Evolutionary conservation across 768 basidiomycete species (phyloP).

Genomic region (Naematelia aurantialba): DNA sequence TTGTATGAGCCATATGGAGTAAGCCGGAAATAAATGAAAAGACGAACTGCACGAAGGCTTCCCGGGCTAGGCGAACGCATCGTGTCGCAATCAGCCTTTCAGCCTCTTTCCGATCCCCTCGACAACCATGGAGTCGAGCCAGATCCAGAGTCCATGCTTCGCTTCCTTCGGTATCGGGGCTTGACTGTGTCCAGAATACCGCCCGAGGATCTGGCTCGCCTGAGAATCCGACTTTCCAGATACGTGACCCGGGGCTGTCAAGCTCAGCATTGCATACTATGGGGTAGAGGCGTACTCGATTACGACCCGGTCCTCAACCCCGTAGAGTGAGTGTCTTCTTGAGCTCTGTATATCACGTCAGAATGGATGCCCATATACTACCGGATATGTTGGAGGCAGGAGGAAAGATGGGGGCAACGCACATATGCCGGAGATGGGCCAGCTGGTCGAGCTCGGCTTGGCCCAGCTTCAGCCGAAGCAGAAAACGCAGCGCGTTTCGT

Average conservation of each 20-base stretch:
- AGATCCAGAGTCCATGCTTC: slow-evolving; percentile 46
- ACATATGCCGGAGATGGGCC: slow-evolving; percentile 47
- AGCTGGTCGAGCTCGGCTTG: slow-evolving; percentile 33
- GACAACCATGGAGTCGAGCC: slow-evolving; percentile 17
- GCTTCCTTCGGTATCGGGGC: slow-evolving; percentile 7
- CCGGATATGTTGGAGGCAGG: not conserved
- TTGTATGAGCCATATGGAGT: no score
- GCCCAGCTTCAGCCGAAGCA: slow-evolving; percentile 33
- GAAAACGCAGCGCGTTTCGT: slow-evolving; percentile 36
- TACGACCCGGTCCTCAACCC: slow-evolving; percentile 90
- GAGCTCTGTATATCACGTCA: slow-evolving; percentile 27
- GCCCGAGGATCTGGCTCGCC: slow-evolving; percentile 88
- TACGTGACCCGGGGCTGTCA: slow-evolving; percentile 67
- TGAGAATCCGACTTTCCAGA: slow-evolving; percentile 98
- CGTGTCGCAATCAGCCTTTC: slow-evolving; percentile 67
- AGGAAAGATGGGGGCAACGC: slow-evolving; percentile 4
- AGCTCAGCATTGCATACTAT: not conserved
- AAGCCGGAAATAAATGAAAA: not conserved
- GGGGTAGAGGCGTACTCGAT: slow-evolving; percentile 59
- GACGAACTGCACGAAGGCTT: not conserved
- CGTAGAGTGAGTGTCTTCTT: slow-evolving; percentile 86
- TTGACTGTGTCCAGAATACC: slow-evolving; percentile 60
- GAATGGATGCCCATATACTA: not conserved
- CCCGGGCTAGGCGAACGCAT: slow-evolving; percentile 8
- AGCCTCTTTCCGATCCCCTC: slow-evolving; percentile 58